Evolutionary conservation across 305 asterid species (phyloP).

Genomic region (Petunia hybrid): DNA sequence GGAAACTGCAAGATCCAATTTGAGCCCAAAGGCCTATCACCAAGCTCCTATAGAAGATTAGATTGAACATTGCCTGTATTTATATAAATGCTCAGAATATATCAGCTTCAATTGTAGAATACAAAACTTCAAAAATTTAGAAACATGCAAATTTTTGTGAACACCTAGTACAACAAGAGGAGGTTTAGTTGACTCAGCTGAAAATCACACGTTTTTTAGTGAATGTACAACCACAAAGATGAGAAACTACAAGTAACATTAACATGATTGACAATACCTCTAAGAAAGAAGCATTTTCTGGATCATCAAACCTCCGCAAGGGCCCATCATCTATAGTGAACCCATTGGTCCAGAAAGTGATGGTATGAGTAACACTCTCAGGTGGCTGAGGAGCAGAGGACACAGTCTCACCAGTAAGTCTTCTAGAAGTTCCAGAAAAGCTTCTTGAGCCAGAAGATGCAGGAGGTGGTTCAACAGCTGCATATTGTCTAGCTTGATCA

Average conservation of each 20-base stretch:
- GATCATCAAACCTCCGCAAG: slow-evolving; percentile 77
- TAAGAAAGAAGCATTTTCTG: slow-evolving; percentile 71
- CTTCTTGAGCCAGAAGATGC: slow-evolving; percentile 70
- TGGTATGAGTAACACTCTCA: slow-evolving; percentile 56
- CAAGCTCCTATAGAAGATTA: not conserved
- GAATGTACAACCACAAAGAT: slow-evolving; percentile 5
- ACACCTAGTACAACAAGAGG: not conserved
- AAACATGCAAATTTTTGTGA: not conserved
- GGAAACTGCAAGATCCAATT: not conserved
- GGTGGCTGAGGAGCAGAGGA: slow-evolving; percentile 63
- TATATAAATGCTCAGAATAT: not conserved
- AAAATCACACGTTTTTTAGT: not conserved
- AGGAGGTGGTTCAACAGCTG: slow-evolving; percentile 58
- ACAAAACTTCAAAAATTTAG: not conserved
- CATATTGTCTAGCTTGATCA: slow-evolving; percentile 69
- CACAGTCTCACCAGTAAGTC: slow-evolving; percentile 69
- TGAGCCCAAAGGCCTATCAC: slow-evolving; percentile 4
- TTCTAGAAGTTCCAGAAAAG: slow-evolving; percentile 77
- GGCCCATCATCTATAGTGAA: slow-evolving; percentile 85
- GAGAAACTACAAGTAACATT: not conserved
- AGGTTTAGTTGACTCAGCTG: not conserved
- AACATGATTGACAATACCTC: slow-evolving; percentile 55
- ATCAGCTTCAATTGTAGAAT: not conserved
- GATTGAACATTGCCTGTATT: not conserved
- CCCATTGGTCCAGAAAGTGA: slow-evolving; percentile 80